A percentile compares a stretch with the other conserved stretches of the same genome.
Conservation (phyloP, 495 filamentous ascomycete genomes). For the Penicillium malachiteum region DNA sequence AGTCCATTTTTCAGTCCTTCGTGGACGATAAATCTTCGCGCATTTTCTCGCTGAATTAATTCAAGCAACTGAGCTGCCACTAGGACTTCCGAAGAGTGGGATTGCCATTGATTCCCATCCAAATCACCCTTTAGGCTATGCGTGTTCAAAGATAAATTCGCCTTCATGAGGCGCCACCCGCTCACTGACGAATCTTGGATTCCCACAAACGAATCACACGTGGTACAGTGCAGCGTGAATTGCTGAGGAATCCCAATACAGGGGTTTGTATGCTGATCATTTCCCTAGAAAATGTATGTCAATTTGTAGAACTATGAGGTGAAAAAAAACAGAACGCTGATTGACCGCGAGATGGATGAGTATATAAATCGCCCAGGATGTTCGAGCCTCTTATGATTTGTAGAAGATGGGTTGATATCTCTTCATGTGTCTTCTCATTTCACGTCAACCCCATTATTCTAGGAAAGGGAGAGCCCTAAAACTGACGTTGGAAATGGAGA, state of each 20-base stretch:
- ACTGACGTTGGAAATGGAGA: constrained; percentile 30
- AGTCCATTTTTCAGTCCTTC: constrained; percentile 37
- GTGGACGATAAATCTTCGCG: constrained; percentile 49
- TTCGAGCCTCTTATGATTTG: neutral
- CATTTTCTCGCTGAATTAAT: constrained; percentile 48
- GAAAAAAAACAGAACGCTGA: neutral
- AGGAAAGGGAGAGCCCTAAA: constrained; percentile 38
- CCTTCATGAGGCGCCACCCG: constrained; percentile 53
- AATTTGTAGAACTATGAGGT: constrained; percentile 12
- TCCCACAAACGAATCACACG: constrained; percentile 46
- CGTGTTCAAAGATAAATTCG: constrained; percentile 37
- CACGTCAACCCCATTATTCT: constrained; percentile 53
- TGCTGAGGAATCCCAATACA: constrained; percentile 7
- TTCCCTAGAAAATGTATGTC: constrained; percentile 22
- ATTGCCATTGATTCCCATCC: constrained; percentile 24
- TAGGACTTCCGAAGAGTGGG: constrained; percentile 49
- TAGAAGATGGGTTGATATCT: too few relatives aligned
- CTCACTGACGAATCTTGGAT: constrained; percentile 38
- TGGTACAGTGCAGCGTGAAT: constrained; percentile 34
- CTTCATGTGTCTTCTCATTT: constrained; percentile 57
- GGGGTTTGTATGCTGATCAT: constrained; percentile 12
- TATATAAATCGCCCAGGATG: neutral
- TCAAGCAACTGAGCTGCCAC: constrained; percentile 52
- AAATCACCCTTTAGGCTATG: neutral
- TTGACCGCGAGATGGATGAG: neutral